Conservation (phyloP, 495 filamentous ascomycete species). For the Tuber brumale region DNA sequence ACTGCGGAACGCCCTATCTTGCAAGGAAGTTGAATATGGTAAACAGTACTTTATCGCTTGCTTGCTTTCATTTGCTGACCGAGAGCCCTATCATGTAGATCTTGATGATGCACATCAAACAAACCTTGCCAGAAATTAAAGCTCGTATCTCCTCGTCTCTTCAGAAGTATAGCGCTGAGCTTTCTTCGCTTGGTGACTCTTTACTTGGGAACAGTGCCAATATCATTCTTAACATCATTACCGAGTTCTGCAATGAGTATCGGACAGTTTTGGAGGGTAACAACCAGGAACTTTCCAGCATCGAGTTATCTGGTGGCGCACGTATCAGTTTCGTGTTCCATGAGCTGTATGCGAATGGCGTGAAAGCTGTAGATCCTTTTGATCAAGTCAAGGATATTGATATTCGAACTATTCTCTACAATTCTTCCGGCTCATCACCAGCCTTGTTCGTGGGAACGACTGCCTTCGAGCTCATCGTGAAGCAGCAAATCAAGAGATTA, state of each 20-base stretch:
- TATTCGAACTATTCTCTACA: conserved; percentile 93
- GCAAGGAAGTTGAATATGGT: conserved; percentile 93
- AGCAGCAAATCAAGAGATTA: conserved; percentile 93
- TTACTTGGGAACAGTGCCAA: conserved; percentile 94
- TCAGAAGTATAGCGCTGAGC: conserved; percentile 81
- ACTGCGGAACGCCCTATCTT: conserved; percentile 96
- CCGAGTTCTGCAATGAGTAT: conserved; percentile 96
- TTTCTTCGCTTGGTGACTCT: conserved; percentile 78
- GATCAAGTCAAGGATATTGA: conserved; percentile 96
- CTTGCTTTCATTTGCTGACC: conserved; percentile 12
- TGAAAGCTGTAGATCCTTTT: conserved; percentile 97
- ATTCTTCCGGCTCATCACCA: conserved; percentile 95
- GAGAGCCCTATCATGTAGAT: conserved; percentile 52
- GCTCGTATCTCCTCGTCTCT: conserved; percentile 84
- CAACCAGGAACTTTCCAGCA: conserved; percentile 88
- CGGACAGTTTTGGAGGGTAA: conserved; percentile 92
- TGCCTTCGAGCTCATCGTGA: conserved; percentile 96
- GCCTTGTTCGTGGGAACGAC: conserved; percentile 96
- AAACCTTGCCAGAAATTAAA: conserved; percentile 98
- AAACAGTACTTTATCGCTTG: conserved; percentile 28
- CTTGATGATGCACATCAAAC: conserved; percentile 99
- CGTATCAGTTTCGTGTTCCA: conserved; percentile 99
- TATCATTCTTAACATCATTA: conserved; percentile 96
- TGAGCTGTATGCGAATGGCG: conserved; percentile 93
- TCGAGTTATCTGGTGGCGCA: conserved; percentile 91